These are phyloP conservation scores for Leccinum longicurvipes DNA, from an alignment of 768 basidiomycete species.

Conservation along the genomic window DNA sequence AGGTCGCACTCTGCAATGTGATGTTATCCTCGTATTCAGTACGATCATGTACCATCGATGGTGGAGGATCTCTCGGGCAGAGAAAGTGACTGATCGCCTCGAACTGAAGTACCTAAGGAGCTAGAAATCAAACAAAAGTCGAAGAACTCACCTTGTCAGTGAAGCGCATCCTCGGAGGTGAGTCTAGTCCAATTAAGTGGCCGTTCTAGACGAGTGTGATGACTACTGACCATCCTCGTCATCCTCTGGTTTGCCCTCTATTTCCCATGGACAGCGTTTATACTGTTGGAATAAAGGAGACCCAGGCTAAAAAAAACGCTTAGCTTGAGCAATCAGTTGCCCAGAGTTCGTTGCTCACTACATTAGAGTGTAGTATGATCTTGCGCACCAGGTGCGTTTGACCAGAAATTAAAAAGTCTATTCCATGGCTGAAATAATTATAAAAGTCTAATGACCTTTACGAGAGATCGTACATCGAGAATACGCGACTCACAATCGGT, in stretches of 20 bases:
- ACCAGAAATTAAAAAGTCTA: constrained; percentile 82
- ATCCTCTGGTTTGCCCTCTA: constrained; percentile 76
- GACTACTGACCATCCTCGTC: constrained; percentile 67
- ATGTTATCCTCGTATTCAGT: constrained; percentile 73
- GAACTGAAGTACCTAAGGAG: constrained; percentile 43
- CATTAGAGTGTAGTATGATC: constrained; percentile 84
- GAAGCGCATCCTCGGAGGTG: constrained; percentile 71
- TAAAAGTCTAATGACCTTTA: constrained; percentile 65
- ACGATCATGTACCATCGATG: constrained; percentile 78
- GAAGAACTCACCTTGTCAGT: constrained; percentile 54
- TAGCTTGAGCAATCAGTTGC: background rate
- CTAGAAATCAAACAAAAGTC: background rate
- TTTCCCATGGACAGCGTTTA: constrained; percentile 89
- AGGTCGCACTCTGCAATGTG: constrained; percentile 63
- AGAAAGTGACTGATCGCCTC: constrained; percentile 79
- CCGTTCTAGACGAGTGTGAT: background rate
- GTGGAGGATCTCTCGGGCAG: constrained; percentile 67
- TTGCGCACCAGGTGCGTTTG: constrained; percentile 73
- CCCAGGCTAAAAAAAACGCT: constrained; percentile 56
- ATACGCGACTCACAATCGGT: constrained; percentile 44
- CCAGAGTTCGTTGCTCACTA: constrained; percentile 47
- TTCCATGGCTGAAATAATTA: constrained; percentile 89
- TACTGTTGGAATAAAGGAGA: constrained; percentile 87
- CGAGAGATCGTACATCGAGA: background rate
- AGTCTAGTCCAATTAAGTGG: constrained; percentile 42